phyloP scores from a whole-genome alignment of 192 early-diverging fungal species.

The Backusella luteola region DNA sequence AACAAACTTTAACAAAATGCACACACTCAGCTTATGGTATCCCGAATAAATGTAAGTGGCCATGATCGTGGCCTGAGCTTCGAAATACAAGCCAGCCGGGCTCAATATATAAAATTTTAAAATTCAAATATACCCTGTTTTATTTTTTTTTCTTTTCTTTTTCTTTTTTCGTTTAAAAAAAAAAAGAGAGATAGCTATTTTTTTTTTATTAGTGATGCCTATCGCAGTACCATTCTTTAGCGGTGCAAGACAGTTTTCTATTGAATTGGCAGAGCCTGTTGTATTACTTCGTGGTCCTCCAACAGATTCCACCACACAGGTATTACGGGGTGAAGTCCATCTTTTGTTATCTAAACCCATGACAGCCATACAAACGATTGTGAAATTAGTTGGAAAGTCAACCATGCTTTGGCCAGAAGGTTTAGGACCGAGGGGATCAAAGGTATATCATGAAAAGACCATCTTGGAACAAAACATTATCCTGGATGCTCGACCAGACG shows the following conservation, averaged over 20 bases:
- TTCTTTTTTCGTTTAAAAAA: neutral
- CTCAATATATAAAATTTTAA: neutral
- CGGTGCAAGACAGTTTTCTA: slow-evolving; percentile 24
- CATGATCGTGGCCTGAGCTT: neutral
- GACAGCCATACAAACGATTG: neutral
- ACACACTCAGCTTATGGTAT: neutral
- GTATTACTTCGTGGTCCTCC: slow-evolving; percentile 23
- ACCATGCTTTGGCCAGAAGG: slow-evolving; percentile 37
- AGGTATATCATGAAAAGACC: slow-evolving; percentile 28
- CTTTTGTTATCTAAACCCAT: slow-evolving; percentile 21
- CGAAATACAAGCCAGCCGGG: neutral
- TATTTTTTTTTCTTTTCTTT: neutral
- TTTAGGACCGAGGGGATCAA: slow-evolving; percentile 15
- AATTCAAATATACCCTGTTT: neutral
- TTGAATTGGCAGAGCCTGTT: slow-evolving; percentile 32
- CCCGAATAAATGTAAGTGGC: neutral
- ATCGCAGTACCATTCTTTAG: slow-evolving; percentile 18
- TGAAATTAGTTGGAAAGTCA: slow-evolving; percentile 31
- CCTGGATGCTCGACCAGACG: slow-evolving; percentile 3
- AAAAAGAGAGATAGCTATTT: neutral
- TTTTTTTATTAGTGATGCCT: slow-evolving; percentile 5
- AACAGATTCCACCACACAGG: slow-evolving; percentile 16
- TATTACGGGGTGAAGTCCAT: slow-evolving; percentile 32
- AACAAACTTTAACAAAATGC: neutral
- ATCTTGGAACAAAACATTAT: slow-evolving; percentile 32